Base-by-base conservation (phyloP, 352 stramenopile species). In the Pythium sp. region DNA sequence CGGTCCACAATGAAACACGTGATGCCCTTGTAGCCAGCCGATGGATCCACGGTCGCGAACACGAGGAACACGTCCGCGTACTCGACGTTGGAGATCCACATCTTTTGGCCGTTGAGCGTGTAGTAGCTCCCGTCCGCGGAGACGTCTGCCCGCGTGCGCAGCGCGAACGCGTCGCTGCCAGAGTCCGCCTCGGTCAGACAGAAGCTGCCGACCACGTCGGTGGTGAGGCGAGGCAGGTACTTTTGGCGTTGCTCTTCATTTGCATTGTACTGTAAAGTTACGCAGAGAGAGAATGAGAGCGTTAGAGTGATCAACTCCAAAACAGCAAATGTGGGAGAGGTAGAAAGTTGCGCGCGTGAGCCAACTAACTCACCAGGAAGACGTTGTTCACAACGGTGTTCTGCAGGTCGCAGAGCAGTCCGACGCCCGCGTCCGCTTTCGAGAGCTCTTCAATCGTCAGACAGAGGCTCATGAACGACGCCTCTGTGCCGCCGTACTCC, bases 391-490 rank as follows among this genome's bases (percentile, higher is more conserved):
- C 86, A 34, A 96, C 84, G 0, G 87, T 96, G 76, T 95, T 95
- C 71, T 99, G 97, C 67, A 99, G 89, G 65, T 99, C 97, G 6
- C 97, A 97, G 24, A 98, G 79, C 38, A 99, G 89, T n/a, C 89
- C 90, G 3, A 99, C 92, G 14, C 91, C 94, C 1, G 96, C 92
- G 76, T 99, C 97, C 7, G 99, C 86, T 62, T 92, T 85, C 9
- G 94, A 97, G 8, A 99, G 80, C 84, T 99, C 96, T 81, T 99
- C 94, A 54, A 99, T 97, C 1, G 93, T 96, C 57, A 99, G 82
- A 64, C 92, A 96, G 7, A 97, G 81, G 43, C 87, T 95, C 75
- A 98, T 98, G 76, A 99, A 99, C 9, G 82, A 96, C 12, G 97
- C 86, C 5, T 90, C 95, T n/a, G 86, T 90, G 43, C 97, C 97